Conservation (phyloP, 192 early-diverging fungal species). For the Umbelopsis ramanniana region DNA sequence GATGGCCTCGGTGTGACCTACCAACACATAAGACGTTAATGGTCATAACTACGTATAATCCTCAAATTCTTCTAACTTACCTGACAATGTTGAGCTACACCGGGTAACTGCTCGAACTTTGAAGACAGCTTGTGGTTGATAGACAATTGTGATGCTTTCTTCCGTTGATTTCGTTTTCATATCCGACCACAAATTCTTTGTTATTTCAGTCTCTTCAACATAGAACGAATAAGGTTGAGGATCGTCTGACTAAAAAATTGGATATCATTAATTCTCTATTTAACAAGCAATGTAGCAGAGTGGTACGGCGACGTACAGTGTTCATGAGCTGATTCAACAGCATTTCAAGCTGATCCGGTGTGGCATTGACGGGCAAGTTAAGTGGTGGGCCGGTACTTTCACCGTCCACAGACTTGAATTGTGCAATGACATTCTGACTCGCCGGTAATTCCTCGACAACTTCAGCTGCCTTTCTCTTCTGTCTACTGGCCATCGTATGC, state of each 20-base stretch:
- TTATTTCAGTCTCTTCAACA: slow-evolving; percentile 85
- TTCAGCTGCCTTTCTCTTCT: slow-evolving; percentile 29
- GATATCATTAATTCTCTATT: not conserved
- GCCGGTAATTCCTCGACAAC: slow-evolving; percentile 41
- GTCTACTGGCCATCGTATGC: slow-evolving; percentile 28
- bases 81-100: slow-evolving; percentile 87
- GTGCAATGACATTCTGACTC: slow-evolving; percentile 68
- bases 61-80: slow-evolving; percentile 34
- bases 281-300: not conserved
- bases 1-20: slow-evolving; percentile 94
- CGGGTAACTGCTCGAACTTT: slow-evolving; percentile 89
- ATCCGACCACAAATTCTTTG: slow-evolving; percentile 74
- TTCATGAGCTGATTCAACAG: slow-evolving; percentile 90
- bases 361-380: slow-evolving; percentile 83
- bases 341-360: slow-evolving; percentile 82
- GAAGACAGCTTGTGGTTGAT: slow-evolving; percentile 96
- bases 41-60: not conserved
- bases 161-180: slow-evolving; percentile 81
- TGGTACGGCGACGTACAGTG: slow-evolving; percentile 55
- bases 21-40: not conserved
- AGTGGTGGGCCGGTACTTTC: slow-evolving; percentile 84
- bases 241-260: slow-evolving; percentile 67
- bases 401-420: slow-evolving; percentile 83
- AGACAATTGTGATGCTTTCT: slow-evolving; percentile 88
- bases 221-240: slow-evolving; percentile 93